These are phyloP conservation scores for Ophiostoma tasmaniense DNA, from an alignment of 2,329 filamentous ascomycete species.

Conservation along the genomic window DNA sequence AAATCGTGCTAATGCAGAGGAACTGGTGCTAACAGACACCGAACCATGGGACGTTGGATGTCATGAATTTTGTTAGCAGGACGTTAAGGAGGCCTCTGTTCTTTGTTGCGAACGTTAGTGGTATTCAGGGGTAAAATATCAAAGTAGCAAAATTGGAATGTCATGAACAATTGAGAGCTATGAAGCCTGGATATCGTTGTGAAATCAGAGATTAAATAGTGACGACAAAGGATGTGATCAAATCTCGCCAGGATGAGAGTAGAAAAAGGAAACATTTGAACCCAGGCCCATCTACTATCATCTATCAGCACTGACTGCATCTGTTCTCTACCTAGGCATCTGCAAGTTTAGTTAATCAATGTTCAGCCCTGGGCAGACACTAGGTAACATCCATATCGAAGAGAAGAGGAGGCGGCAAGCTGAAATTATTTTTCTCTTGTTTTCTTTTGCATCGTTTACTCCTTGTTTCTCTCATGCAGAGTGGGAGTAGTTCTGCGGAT, in stretches of 20 bases:
- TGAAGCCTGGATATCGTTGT: no score
- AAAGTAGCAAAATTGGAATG: neutral
- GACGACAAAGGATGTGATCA: neutral
- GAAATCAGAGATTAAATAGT: neutral
- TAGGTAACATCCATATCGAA: neutral
- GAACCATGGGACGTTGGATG: neutral
- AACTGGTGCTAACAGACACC: neutral
- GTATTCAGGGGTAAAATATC: neutral
- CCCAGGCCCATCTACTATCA: neutral
- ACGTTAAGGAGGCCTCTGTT: constrained; percentile 1
- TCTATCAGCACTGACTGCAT: neutral
- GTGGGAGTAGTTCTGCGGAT: no score
- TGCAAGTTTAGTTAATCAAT: neutral
- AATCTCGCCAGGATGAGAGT: neutral
- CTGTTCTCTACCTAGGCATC: no score
- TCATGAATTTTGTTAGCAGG: neutral
- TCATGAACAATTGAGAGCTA: neutral
- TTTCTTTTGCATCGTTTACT: no score
- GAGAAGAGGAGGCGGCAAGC: neutral
- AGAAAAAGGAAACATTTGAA: neutral
- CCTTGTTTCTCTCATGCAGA: neutral
- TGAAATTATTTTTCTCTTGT: neutral
- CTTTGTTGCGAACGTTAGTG: neutral
- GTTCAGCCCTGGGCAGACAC: neutral
- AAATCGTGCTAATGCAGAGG: neutral